Conservation (phyloP, 75 land plant species). For the Selaginella moellendorffii region DNA sequence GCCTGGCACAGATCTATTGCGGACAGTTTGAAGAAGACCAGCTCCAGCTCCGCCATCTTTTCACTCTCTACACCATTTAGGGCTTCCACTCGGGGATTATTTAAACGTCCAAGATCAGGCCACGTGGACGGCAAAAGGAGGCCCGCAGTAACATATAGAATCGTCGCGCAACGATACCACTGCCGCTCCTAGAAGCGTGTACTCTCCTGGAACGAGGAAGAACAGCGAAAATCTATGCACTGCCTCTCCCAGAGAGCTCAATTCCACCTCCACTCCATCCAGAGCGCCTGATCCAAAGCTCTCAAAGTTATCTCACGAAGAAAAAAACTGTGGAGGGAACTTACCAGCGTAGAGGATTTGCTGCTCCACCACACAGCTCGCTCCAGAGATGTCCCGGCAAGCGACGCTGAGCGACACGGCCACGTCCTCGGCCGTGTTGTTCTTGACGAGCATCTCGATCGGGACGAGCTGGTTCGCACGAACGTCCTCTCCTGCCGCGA, state of each 20-base stretch:
- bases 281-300: slow-evolving; percentile 47
- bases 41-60: no score
- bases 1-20: no score
- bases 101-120: no score
- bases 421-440: slow-evolving; percentile 70
- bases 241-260: slow-evolving; percentile 63
- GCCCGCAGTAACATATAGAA: slow-evolving; percentile 66
- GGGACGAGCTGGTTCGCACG: no score
- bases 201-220: slow-evolving; percentile 91
- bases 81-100: no score
- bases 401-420: slow-evolving; percentile 55
- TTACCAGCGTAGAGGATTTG: slow-evolving; percentile 91
- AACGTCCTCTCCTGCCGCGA: no score
- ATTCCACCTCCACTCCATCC: slow-evolving; percentile 50
- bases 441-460: slow-evolving; percentile 75
- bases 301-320: no score
- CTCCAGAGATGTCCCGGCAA: slow-evolving; percentile 85
- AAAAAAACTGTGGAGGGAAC: neutral
- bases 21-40: no score
- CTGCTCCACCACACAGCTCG: slow-evolving; percentile 55
- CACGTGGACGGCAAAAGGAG: slow-evolving; percentile 71
- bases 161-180: slow-evolving; percentile 46
- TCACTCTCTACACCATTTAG: no score
- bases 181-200: slow-evolving; percentile 80
- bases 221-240: slow-evolving; percentile 69